phyloP scores from a whole-genome alignment of 2,329 filamentous ascomycete species.

The Fusarium subtropicale region DNA sequence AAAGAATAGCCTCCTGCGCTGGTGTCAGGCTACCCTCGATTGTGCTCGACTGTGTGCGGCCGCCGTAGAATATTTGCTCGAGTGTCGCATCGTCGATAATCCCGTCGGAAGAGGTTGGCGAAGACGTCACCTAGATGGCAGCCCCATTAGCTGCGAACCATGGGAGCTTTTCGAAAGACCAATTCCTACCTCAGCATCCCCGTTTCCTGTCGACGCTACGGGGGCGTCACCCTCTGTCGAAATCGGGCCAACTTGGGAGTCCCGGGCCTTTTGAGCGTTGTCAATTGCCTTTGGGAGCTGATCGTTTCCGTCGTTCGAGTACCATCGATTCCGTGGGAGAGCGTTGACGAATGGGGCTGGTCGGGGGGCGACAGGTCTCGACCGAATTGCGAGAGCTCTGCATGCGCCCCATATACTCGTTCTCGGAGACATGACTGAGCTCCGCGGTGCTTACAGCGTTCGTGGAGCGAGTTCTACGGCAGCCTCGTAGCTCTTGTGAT shows the following conservation, averaged over 20 bases:
- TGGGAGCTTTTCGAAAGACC: slow-evolving; percentile 13
- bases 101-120: slow-evolving; percentile 26
- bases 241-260: slow-evolving; percentile 14
- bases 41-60: slow-evolving; percentile 48
- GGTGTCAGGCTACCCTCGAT: slow-evolving; percentile 53
- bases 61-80: slow-evolving; percentile 54
- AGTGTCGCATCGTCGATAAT: slow-evolving; percentile 53
- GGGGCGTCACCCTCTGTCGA: slow-evolving; percentile 3
- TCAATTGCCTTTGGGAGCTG: slow-evolving; percentile 43
- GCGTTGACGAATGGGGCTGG: slow-evolving; percentile 40
- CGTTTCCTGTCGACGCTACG: slow-evolving; percentile 15
- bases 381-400: slow-evolving; percentile 50
- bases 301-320: slow-evolving; percentile 51
- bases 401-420: slow-evolving; percentile 52
- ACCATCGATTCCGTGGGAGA: slow-evolving; percentile 43
- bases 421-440: slow-evolving; percentile 52
- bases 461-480: slow-evolving; percentile 41
- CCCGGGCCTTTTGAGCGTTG: slow-evolving; percentile 26
- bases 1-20: slow-evolving; percentile 59
- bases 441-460: slow-evolving; percentile 47
- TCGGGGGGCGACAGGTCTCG: slow-evolving; percentile 45
- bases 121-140: slow-evolving; percentile 30
- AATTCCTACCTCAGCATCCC: slow-evolving; percentile 43
- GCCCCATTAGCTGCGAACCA: slow-evolving; percentile 32
- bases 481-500: slow-evolving; percentile 44